Percentiles rank a stretch among this genome's conserved stretches.
Evolutionary conservation across 2,329 filamentous ascomycete species (phyloP).

Genomic region (Pseudogymnoascus sp.): DNA sequence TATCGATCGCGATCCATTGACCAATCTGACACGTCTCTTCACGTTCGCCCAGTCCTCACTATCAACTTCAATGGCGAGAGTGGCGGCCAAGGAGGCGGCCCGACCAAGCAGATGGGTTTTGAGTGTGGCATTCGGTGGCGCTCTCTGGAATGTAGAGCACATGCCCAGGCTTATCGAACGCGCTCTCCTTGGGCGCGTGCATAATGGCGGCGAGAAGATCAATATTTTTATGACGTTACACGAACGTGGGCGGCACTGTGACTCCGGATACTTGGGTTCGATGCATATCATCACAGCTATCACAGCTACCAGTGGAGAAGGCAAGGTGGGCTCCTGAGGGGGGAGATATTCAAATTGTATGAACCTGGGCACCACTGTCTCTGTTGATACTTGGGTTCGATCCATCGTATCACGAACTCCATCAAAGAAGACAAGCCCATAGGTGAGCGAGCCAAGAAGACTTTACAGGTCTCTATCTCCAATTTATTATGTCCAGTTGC

Average conservation of each 20-base stretch:
- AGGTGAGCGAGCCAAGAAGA: neutral
- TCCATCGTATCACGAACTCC: neutral
- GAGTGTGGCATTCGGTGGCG: neutral
- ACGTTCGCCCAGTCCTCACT: neutral
- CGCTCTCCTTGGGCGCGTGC: neutral
- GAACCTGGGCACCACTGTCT: neutral
- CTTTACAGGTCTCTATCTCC: neutral
- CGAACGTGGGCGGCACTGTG: neutral
- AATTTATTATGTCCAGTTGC: neutral
- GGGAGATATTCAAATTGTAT: neutral
- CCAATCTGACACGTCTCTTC: constrained; percentile 1
- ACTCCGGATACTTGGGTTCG: neutral
- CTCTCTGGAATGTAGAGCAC: neutral
- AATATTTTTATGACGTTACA: neutral
- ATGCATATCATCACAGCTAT: neutral
- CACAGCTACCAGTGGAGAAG: neutral
- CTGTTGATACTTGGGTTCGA: neutral
- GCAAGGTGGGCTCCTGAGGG: neutral
- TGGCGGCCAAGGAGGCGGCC: neutral
- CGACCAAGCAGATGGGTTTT: neutral
- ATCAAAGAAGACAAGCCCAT: neutral
- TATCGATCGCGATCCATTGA: neutral
- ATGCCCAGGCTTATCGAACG: neutral
- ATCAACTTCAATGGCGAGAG: neutral
- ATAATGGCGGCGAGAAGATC: neutral